Conservation (phyloP, 108 stramenopile species). For the Cyclotella sp. region DNA sequence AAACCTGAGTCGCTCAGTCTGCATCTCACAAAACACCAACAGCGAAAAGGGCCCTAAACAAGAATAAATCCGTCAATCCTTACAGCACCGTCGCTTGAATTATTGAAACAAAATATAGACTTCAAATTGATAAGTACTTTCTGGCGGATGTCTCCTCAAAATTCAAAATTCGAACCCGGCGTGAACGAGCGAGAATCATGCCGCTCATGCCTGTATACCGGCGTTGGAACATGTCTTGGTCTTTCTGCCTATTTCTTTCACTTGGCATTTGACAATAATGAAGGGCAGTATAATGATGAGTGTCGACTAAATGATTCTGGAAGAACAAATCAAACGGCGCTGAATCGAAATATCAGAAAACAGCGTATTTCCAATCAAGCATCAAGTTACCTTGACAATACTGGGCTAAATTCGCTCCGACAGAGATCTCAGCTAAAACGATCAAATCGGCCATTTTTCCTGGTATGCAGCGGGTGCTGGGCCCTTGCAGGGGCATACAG, state of each 20-base stretch:
- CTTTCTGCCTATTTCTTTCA: conserved; percentile 73
- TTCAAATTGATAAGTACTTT: too few species aligned
- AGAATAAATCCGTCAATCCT: too few species aligned
- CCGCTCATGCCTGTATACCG: conserved; percentile 68
- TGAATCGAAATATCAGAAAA: neutral
- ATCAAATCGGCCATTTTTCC: conserved; percentile 36
- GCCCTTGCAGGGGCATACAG: conserved; percentile 72
- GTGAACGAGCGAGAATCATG: conserved; percentile 52
- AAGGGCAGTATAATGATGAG: neutral
- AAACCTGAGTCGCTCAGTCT: too few species aligned
- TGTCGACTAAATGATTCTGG: neutral
- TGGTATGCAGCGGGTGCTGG: conserved; percentile 51
- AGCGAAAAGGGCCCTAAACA: too few species aligned
- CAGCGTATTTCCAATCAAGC: neutral
- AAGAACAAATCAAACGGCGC: neutral
- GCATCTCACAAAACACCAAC: too few species aligned
- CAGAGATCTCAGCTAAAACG: conserved; percentile 4
- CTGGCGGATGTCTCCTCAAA: neutral
- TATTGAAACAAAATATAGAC: too few species aligned
- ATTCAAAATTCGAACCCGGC: neutral
- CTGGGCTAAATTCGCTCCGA: neutral
- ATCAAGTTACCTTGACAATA: neutral
- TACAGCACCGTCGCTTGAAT: too few species aligned
- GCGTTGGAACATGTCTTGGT: conserved; percentile 69
- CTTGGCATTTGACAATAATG: conserved; percentile 36